These are phyloP conservation scores for Ganoderma lingzhi DNA, from an alignment of 1,284 basidiomycete genomes.

Conservation along the genomic window DNA sequence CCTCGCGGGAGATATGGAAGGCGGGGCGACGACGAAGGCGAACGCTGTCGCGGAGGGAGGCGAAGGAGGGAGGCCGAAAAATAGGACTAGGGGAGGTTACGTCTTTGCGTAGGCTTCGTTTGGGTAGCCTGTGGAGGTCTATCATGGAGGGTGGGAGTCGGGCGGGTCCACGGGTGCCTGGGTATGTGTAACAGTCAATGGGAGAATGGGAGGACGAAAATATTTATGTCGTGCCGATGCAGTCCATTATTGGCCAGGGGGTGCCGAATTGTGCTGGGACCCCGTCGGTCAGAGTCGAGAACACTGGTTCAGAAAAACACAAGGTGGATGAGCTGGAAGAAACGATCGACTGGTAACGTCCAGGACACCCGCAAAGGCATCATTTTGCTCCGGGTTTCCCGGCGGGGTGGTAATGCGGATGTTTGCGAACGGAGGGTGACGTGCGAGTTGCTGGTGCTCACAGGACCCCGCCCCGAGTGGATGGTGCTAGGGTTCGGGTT, in stretches of 20 bases:
- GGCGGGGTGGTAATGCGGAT: slow-evolving; percentile 20
- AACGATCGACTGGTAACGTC: slow-evolving; percentile 24
- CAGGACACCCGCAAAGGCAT: slow-evolving; percentile 29
- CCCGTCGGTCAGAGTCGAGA: slow-evolving; percentile 27
- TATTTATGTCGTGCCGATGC: slow-evolving; percentile 21
- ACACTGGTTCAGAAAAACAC: slow-evolving; percentile 21
- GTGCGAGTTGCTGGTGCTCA: slow-evolving; percentile 20
- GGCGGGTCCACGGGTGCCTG: slow-evolving; percentile 26
- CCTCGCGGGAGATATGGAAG: slow-evolving; percentile 8
- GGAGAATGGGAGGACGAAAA: slow-evolving; percentile 23
- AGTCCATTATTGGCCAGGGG: slow-evolving; percentile 18
- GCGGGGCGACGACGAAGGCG: neutral
- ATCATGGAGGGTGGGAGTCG: slow-evolving; percentile 28
- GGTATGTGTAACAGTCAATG: slow-evolving; percentile 19
- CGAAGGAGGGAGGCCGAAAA: slow-evolving; percentile 12
- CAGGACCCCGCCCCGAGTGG: neutral
- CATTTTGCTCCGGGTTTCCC: slow-evolving; percentile 26
- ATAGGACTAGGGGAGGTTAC: slow-evolving; percentile 6
- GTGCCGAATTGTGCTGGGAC: slow-evolving; percentile 13
- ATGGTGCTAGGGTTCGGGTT: slow-evolving; percentile 11
- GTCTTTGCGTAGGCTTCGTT: slow-evolving; percentile 5
- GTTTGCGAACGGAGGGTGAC: slow-evolving; percentile 23
- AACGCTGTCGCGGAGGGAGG: neutral
- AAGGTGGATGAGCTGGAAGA: slow-evolving; percentile 10
- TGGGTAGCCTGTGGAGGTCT: slow-evolving; percentile 16